phyloP scores from a whole-genome alignment of 2,329 filamentous ascomycete species.

The Didymellaceae sp. region DNA sequence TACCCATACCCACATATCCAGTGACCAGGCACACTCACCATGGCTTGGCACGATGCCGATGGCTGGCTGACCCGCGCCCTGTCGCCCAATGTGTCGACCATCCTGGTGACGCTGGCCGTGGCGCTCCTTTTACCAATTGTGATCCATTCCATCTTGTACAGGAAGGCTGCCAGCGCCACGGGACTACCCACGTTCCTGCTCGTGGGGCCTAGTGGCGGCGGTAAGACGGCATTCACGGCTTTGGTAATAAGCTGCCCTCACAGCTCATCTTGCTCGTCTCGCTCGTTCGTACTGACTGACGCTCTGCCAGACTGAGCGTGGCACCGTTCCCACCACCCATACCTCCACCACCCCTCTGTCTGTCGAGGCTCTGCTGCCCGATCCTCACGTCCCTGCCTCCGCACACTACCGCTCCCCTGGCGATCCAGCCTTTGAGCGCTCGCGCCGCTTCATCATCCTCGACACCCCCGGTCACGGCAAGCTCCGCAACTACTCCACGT shows the following conservation, averaged over 20 bases:
- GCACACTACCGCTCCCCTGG: constrained; percentile 70
- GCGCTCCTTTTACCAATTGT: constrained; percentile 76
- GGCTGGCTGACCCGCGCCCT: constrained; percentile 57
- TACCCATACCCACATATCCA: too few relatives aligned
- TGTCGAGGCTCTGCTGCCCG: constrained; percentile 65
- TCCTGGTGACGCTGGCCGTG: constrained; percentile 73
- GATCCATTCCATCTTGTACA: constrained; percentile 77
- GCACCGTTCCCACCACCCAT: constrained; percentile 62
- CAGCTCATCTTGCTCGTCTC: not conserved
- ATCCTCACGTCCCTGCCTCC: constrained; percentile 63
- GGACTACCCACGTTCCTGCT: constrained; percentile 77
- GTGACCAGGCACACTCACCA: too few relatives aligned
- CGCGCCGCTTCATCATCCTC: constrained; percentile 74
- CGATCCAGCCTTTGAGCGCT: constrained; percentile 62
- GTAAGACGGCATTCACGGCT: constrained; percentile 91
- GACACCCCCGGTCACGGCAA: constrained; percentile 98
- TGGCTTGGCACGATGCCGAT: constrained; percentile 49
- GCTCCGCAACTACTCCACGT: constrained; percentile 74
- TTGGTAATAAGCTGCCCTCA: constrained; percentile 66
- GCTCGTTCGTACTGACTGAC: not conserved
- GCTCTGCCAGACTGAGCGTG: constrained; percentile 58
- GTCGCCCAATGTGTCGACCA: constrained; percentile 54
- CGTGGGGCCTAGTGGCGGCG: constrained; percentile 78
- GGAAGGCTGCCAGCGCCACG: constrained; percentile 67
- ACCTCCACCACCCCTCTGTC: constrained; percentile 52